Evolutionary conservation across 1,284 basidiomycete species (phyloP), one percentile per base, ranked within the genome.

Genomic region (Malassezia cuniculi): DNA sequence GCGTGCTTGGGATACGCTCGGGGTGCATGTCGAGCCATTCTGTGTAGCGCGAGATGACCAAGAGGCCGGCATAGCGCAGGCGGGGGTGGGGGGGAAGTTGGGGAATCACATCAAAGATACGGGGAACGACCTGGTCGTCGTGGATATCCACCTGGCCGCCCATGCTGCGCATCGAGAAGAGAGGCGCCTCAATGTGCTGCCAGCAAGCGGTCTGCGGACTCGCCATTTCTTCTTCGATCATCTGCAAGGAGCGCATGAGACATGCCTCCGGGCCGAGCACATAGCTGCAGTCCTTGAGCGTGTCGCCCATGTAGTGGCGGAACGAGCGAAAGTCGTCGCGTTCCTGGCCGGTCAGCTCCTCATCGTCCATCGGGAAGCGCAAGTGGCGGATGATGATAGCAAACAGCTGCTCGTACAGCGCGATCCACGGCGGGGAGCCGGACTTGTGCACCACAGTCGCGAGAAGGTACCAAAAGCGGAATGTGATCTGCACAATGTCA

Each of bases 91-190:
- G 71, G 0, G 93, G 93, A 11, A 99, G 78, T 18, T 77, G 79
- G 8, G 90, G 85, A 28, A 99, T 79, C 31, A 95, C 75, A 55
- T 87, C 83, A 78, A 99, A 85, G 60, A 97, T 90, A 66, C 85
- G 83, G 1, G 89, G 87, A 16, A 95, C 79, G 28, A 85, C 79
- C 45, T 77, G 76, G 43, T 85, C 77, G 63, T 97, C 89, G 27
- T 75, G 72, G 6, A 78, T 73, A 58, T 94, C 82, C 15, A 95
- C 77, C 68, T 93, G 81, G 6, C 86, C 87, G 15, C 93, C 93
- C 86, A 99, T 97, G 4, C 89, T 87, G 34, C 93, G 77, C 81
- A 99, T 82, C 10, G 89, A 86, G 71, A 99, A 99, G 27, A 99
- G 70, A 1, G 93, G 93, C 1, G 93, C 93, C 68, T 99, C 93